Evolutionary conservation across 192 early-diverging fungal genomes (phyloP).

Genomic region (Irineochytrium annulatum): DNA sequence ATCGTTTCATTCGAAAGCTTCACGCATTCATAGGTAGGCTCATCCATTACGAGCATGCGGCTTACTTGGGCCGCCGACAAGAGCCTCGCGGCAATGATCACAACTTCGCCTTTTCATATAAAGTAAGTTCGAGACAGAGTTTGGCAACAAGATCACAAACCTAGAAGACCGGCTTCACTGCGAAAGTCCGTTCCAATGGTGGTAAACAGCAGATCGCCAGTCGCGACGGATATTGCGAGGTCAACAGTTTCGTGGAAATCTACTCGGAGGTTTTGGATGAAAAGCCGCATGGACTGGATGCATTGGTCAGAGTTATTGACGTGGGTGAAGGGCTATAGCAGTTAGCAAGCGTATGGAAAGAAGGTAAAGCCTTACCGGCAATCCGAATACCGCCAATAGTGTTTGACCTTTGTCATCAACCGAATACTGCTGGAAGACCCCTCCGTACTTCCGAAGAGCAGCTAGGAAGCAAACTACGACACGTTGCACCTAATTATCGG

Average conservation of each 20-base stretch:
- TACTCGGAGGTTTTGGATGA: background rate
- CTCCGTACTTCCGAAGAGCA: background rate
- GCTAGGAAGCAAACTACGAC: no score
- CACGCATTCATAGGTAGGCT: background rate
- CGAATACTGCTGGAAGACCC: conserved; percentile 4
- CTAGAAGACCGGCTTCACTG: background rate
- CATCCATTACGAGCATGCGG: background rate
- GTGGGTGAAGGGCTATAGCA: background rate
- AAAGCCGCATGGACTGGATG: background rate
- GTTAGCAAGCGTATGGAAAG: background rate
- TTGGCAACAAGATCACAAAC: background rate
- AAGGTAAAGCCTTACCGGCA: background rate
- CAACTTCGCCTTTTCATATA: conserved; percentile 1
- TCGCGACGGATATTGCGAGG: background rate
- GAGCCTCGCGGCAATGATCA: background rate
- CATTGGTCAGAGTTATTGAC: background rate
- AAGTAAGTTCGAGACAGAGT: background rate
- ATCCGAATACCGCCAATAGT: background rate
- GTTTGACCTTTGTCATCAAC: conserved; percentile 3
- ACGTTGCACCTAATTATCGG: no score
- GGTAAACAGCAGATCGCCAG: conserved; percentile 1
- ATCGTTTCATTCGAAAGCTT: background rate
- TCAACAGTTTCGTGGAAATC: background rate
- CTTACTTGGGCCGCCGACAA: background rate
- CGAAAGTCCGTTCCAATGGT: background rate